phyloP scores from a whole-genome alignment of 192 early-diverging fungal genomes.

The Neocallimastix lanati region DNA sequence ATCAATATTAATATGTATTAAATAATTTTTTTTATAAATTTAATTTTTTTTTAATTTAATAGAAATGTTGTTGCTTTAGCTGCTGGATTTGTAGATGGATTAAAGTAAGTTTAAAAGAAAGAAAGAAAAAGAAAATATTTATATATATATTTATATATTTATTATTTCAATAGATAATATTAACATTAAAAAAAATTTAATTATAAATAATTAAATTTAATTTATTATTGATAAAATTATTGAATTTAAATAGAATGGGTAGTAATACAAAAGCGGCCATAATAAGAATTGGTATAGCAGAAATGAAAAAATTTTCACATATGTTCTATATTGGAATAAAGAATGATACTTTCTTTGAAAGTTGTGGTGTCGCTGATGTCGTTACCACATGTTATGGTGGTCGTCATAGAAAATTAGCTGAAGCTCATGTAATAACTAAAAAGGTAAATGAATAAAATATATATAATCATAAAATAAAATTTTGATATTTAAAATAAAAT shows the following conservation, averaged over 20 bases:
- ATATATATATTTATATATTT: no score
- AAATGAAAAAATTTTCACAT: constrained; percentile 86
- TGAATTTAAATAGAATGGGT: no score
- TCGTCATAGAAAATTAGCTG: constrained; percentile 83
- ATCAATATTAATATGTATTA: no score
- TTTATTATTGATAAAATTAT: no score
- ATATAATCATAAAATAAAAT: background rate
- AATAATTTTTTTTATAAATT: no score
- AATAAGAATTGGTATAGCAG: constrained; percentile 82
- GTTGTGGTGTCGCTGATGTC: constrained; percentile 88
- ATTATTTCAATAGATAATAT: no score
- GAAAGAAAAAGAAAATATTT: no score
- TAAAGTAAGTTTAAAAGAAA: no score
- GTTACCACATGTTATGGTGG: constrained; percentile 95
- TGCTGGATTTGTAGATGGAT: constrained; percentile 85
- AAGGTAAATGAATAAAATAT: constrained; percentile 20
- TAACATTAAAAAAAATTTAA: no score
- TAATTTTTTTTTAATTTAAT: no score
- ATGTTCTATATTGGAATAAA: constrained; percentile 66
- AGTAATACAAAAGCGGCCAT: constrained; percentile 97
- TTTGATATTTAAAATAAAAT: background rate
- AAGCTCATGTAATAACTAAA: constrained; percentile 76
- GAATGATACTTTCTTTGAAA: constrained; percentile 90
- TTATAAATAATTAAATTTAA: no score
- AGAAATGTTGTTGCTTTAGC: constrained; percentile 95